Conservation (phyloP, 441 rosid genomes). For the Populus trichocarpa region DNA sequence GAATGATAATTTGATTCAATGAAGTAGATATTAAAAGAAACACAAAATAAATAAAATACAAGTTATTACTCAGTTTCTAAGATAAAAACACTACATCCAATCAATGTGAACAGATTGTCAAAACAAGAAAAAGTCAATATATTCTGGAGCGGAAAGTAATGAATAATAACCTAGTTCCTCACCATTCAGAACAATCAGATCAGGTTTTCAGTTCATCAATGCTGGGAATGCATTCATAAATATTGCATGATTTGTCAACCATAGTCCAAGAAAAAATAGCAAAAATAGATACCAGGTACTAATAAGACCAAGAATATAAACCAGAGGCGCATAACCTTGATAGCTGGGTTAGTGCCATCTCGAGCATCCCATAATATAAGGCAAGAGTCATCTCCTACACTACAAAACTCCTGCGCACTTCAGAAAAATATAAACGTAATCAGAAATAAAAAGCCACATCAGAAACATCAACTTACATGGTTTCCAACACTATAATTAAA, state of each 20-base stretch:
- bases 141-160: neutral
- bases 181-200: neutral
- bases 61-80: neutral
- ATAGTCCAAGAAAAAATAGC: neutral
- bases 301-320: slow-evolving; percentile 4
- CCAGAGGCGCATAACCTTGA: slow-evolving; percentile 49
- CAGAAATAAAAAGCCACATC: slow-evolving; percentile 18
- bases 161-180: neutral
- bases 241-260: neutral
- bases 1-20: neutral
- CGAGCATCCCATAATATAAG: slow-evolving; percentile 99
- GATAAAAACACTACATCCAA: neutral
- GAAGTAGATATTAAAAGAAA: neutral
- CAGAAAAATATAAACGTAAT: slow-evolving; percentile 28
- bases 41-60: neutral
- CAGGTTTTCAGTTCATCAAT: neutral
- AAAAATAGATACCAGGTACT: neutral
- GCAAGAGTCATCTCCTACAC: slow-evolving; percentile 99
- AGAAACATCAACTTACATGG: slow-evolving; percentile 1
- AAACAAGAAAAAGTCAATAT: neutral
- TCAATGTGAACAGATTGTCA: neutral
- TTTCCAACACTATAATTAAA: neutral
- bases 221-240: neutral
- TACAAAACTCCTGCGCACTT: slow-evolving; percentile 96
- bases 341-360: slow-evolving; percentile 62